These are phyloP conservation scores for Sclerospora graminicola DNA, from an alignment of 352 stramenopile species.

Conservation along the genomic window DNA sequence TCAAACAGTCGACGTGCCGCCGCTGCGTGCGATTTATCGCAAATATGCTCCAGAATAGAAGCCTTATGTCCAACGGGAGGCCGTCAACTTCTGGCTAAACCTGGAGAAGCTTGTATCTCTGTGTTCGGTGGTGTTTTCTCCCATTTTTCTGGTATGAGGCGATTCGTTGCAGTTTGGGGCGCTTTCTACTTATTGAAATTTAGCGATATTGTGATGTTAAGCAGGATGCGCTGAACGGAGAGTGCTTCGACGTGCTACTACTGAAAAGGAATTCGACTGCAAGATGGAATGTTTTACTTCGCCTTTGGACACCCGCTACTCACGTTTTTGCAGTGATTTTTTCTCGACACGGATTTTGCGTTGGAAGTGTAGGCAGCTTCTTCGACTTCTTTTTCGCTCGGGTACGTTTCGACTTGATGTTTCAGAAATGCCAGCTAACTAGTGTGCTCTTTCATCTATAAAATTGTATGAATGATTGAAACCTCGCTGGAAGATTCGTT, in stretches of 20 bases:
- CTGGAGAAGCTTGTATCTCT: too few species aligned
- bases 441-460: constrained; percentile 3
- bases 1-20: too few species aligned
- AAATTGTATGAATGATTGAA: too few species aligned
- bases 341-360: constrained; percentile 73
- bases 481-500: too few species aligned
- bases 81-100: too few species aligned
- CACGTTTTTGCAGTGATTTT: constrained; percentile 85
- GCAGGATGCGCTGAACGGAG: constrained; percentile 76
- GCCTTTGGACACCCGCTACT: constrained; percentile 90
- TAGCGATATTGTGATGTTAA: not conserved
- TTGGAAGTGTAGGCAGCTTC: constrained; percentile 89
- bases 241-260: constrained; percentile 88
- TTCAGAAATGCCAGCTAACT: not conserved
- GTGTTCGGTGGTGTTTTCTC: too few species aligned
- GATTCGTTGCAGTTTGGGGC: not conserved
- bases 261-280: constrained; percentile 87
- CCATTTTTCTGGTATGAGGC: constrained; percentile 67
- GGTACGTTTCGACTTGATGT: constrained; percentile 20
- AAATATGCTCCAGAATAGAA: too few species aligned
- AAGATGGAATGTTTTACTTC: constrained; percentile 91
- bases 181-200: not conserved
- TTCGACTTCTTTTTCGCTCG: constrained; percentile 87
- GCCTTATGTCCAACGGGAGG: too few species aligned
- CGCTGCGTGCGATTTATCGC: too few species aligned